phyloP scores from a whole-genome alignment of 2,329 filamentous ascomycete species.

The Aureobasidium sp. region DNA sequence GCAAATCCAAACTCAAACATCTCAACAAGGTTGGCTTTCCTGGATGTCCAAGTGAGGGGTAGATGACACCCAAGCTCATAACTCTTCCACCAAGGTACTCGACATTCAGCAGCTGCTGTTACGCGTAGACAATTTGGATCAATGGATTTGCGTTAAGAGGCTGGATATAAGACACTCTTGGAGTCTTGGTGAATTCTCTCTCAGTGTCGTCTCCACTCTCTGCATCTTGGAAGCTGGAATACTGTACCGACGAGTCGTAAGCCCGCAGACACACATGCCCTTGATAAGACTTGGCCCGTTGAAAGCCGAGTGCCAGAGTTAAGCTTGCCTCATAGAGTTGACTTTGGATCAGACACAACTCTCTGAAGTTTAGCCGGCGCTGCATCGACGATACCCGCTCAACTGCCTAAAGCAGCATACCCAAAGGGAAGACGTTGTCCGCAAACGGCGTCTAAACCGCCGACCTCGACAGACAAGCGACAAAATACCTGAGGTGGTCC shows the following conservation, averaged over 20 bases:
- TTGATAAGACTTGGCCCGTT: not conserved
- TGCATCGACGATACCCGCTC: not conserved
- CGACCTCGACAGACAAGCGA: not conserved
- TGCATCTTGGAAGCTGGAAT: not conserved
- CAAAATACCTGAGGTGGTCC: not conserved
- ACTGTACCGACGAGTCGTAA: not conserved
- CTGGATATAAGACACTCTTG: too few relatives aligned
- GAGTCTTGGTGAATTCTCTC: not conserved
- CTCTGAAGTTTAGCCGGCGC: not conserved
- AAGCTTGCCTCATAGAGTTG: not conserved
- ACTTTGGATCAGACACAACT: not conserved
- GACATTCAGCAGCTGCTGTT: not conserved
- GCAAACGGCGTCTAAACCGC: not conserved
- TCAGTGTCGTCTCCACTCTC: not conserved
- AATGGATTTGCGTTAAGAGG: not conserved
- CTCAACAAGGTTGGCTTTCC: slow-evolving; percentile 4
- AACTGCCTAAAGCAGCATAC: slow-evolving; percentile 1
- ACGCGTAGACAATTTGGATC: not conserved
- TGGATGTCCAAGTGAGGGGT: slow-evolving; percentile 7
- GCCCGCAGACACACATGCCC: not conserved
- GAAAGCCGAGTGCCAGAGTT: not conserved
- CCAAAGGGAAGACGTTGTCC: not conserved
- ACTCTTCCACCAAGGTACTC: not conserved
- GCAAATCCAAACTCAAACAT: not conserved
- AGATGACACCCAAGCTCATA: not conserved